Evolutionary conservation across 2,329 filamentous ascomycete genomes (phyloP).

Genomic region (Colletotrichum sojae): DNA sequence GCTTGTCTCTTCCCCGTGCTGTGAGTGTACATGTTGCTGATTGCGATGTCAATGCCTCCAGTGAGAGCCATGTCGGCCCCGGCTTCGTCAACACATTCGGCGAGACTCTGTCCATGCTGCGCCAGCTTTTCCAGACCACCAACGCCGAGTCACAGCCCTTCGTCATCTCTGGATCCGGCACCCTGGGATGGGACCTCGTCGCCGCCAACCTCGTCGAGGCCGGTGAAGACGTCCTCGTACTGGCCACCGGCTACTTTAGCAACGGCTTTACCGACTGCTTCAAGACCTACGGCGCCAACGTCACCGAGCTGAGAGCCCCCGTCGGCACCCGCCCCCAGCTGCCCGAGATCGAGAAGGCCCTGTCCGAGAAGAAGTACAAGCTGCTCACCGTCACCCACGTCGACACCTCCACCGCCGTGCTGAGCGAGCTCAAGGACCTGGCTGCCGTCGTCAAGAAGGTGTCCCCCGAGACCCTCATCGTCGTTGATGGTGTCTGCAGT

Average conservation of each 20-base stretch:
- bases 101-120: constrained; percentile 88
- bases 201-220: constrained; percentile 93
- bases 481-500: constrained; percentile 97
- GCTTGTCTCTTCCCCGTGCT: constrained; percentile 17
- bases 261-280: constrained; percentile 96
- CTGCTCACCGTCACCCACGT: constrained; percentile 95
- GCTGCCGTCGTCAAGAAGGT: constrained; percentile 87
- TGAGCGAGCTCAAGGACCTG: constrained; percentile 90
- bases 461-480: constrained; percentile 89
- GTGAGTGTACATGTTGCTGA: constrained; percentile 37
- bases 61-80: constrained; percentile 93
- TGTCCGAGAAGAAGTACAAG: constrained; percentile 95
- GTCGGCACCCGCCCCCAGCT: constrained; percentile 91
- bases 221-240: constrained; percentile 90
- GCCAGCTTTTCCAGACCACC: constrained; percentile 94
- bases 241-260: constrained; percentile 97
- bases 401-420: constrained; percentile 95
- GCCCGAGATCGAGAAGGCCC: constrained; percentile 87
- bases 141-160: constrained; percentile 89
- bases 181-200: constrained; percentile 96
- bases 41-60: constrained; percentile 52
- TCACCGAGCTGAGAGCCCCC: constrained; percentile 89
- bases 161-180: constrained; percentile 93
- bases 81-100: constrained; percentile 93
- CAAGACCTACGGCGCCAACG: constrained; percentile 89